phyloP scores from a whole-genome alignment of 2,329 filamentous ascomycete genomes.

The Penicillium crustosum region DNA sequence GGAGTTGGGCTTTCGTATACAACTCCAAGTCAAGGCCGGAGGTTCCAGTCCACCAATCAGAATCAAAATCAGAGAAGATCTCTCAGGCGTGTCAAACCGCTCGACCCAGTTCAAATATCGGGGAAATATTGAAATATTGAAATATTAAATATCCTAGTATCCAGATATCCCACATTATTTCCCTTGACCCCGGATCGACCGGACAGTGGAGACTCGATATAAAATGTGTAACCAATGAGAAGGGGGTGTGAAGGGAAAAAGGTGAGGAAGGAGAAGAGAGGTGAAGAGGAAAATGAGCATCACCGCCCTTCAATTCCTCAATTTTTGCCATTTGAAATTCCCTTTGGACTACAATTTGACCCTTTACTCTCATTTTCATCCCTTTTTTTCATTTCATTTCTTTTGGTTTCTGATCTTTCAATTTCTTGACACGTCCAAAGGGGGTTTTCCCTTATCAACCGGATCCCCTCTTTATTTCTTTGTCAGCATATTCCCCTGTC shows the following conservation, averaged over 20 bases:
- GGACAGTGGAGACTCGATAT: constrained; percentile 19
- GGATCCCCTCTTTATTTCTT: constrained; percentile 3
- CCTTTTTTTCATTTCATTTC: neutral
- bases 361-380: constrained; percentile 1
- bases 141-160: neutral
- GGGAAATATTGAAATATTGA: neutral
- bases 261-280: neutral
- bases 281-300: neutral
- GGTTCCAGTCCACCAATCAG: constrained; percentile 22
- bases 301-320: neutral
- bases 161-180: neutral
- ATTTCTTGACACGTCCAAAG: neutral
- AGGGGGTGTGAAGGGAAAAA: neutral
- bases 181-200: constrained; percentile 27
- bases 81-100: neutral
- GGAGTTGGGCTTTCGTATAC: neutral
- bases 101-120: neutral
- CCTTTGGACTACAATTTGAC: constrained; percentile 2
- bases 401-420: neutral
- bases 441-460: neutral
- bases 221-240: constrained; percentile 21
- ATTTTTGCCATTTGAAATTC: neutral
- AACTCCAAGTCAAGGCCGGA: constrained; percentile 8
- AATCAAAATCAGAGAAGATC: neutral
- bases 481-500: constrained; percentile 10